Evolutionary conservation across 768 basidiomycete genomes (phyloP), one percentile per base, ranked within the genome.

Genomic region (Lepiota subincarnata): DNA sequence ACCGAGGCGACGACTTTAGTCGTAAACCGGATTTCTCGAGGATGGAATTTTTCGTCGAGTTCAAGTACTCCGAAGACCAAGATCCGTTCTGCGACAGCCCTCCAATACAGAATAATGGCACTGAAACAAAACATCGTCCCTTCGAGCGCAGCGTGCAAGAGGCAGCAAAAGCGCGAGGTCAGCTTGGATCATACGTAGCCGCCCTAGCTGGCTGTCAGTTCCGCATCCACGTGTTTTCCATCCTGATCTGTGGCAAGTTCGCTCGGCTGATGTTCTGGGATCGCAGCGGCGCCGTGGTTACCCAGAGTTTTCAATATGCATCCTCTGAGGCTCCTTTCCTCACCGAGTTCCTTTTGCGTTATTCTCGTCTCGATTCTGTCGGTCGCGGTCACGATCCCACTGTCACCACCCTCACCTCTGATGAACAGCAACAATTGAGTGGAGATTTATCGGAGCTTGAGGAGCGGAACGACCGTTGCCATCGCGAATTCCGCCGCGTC

Each of bases 221-320:
- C 48, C 68, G 73, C 1, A 59, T 60, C 11, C 64, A 64, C 18
- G 51, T 65, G 1, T 73, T 75, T 57, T 62, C 60, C 2, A 24
- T 70, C 12, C 45, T 65, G 16, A 55, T 75, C 14, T 61, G 52
- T 46, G 60, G 59, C 4, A 34, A 57, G 1, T 36, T 28, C 40
- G 68, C 66, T 1, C 58, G 70, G 3, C 62, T 74, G 40, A 54
- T 74, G 20, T 62, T 64, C 39, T 74, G 68, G 67, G 73, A 75
- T 55, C 66, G 66, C 6, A 47, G 60, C 14, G 71, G 67, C 8
- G 62, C 62, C 3, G 50, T 66, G 8, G 67, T 71, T 12, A 57
- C 65, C 12, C 22, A 44, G 7, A 6, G 39, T 7, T 62, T 73
- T 53, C 40, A 65, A 37, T 68, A 63, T 60, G 28, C 34, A 13